Percentiles rank a stretch among this genome's conserved stretches.
Conservation (phyloP, 441 rosid species). For the Sinapis alba region DNA sequence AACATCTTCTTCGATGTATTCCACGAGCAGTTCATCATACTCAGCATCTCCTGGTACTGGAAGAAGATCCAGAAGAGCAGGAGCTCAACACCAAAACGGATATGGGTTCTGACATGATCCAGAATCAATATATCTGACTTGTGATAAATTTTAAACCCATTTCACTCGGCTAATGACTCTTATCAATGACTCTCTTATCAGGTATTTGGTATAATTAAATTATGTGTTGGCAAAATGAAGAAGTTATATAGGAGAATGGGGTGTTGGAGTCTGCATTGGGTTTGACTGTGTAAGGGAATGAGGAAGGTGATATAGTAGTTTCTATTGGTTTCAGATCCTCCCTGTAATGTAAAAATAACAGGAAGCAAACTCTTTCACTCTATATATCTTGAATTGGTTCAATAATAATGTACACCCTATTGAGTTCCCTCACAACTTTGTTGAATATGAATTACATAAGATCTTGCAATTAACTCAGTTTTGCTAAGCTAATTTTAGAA, state of each 20-base stretch:
- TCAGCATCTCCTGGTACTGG: conserved; percentile 23
- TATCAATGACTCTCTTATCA: conserved; percentile 17
- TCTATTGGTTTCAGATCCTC: conserved; percentile 8
- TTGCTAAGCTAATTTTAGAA: no score
- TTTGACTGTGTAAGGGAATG: conserved; percentile 15
- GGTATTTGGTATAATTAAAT: conserved; percentile 20
- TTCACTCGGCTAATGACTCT: conserved; percentile 34
- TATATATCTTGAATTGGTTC: neutral
- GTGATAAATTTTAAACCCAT: conserved; percentile 23
- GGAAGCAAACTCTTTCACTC: conserved; percentile 8
- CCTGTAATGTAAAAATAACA: neutral
- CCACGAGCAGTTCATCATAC: conserved; percentile 48
- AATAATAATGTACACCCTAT: neutral
- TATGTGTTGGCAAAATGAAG: conserved; percentile 18
- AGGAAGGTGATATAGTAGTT: conserved; percentile 1
- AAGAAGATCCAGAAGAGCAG: conserved; percentile 39
- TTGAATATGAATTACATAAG: neutral
- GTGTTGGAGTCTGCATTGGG: conserved; percentile 12
- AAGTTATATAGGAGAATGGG: conserved; percentile 20
- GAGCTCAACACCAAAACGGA: conserved; percentile 41
- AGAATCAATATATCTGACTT: conserved; percentile 4
- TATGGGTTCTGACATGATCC: conserved; percentile 38
- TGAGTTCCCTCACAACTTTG: neutral
- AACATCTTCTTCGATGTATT: conserved; percentile 65
- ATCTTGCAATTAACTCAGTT: no score